A percentile compares a stretch with the other conserved stretches of the same genome.
Evolutionary conservation across 179 eudicot species (phyloP).

Genomic region (Camellia oleifera): DNA sequence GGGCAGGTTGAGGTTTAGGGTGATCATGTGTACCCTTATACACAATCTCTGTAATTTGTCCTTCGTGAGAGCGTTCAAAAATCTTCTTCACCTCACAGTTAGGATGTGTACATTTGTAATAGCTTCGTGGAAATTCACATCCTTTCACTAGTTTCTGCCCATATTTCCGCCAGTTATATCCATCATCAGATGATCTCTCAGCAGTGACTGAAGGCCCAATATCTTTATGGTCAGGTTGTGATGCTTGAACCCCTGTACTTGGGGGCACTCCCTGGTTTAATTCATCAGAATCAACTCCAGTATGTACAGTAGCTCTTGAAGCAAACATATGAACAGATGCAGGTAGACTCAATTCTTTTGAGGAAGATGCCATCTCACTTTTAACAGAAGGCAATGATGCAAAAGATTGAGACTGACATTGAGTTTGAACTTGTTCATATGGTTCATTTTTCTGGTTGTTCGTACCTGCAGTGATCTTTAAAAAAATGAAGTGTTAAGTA

Average conservation of each 20-base stretch:
- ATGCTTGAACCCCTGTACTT: conserved; percentile 36
- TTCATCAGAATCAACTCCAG: conserved; percentile 49
- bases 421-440: conserved; percentile 44
- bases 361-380: conserved; percentile 41
- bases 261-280: conserved; percentile 37
- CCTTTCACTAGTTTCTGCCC: conserved; percentile 94
- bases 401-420: conserved; percentile 42
- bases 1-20: conserved; percentile 88
- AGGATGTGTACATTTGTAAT: conserved; percentile 86
- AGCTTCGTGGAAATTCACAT: conserved; percentile 84
- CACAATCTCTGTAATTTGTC: conserved; percentile 81
- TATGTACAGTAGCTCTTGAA: conserved; percentile 27
- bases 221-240: conserved; percentile 53
- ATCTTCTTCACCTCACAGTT: conserved; percentile 91
- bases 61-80: conserved; percentile 83
- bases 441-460: conserved; percentile 48
- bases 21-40: conserved; percentile 95
- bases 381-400: conserved; percentile 42
- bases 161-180: conserved; percentile 90
- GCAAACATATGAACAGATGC: conserved; percentile 22
- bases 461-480: conserved; percentile 50
- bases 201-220: conserved; percentile 35
- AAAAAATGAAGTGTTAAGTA: conserved; percentile 3
- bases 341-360: conserved; percentile 36
- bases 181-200: conserved; percentile 79